phyloP scores from a whole-genome alignment of 2,329 filamentous ascomycete species.

The Bipolaris oryzae region DNA sequence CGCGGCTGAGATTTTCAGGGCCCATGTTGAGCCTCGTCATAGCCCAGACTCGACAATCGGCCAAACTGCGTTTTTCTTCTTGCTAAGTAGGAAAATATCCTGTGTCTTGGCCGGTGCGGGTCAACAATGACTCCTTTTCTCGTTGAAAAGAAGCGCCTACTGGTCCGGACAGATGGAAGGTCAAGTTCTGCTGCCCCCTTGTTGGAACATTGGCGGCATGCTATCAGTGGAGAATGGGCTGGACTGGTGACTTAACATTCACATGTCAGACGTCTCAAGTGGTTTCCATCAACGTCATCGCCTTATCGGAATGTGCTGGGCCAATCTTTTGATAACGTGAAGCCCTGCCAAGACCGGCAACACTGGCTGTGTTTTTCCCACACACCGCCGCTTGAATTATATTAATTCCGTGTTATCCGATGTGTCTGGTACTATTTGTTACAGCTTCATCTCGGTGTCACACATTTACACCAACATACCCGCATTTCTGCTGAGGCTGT shows the following conservation, averaged over 20 bases:
- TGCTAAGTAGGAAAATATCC: not conserved
- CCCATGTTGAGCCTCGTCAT: conserved; percentile 16
- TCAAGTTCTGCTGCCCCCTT: not conserved
- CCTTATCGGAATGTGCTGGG: not conserved
- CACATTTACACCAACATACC: too few relatives aligned
- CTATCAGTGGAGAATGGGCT: not conserved
- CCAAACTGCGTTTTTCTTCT: not conserved
- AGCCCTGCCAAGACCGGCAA: not conserved
- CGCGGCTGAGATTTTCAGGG: conserved; percentile 32
- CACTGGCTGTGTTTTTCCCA: not conserved
- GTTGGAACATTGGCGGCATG: not conserved
- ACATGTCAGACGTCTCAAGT: conserved; percentile 3
- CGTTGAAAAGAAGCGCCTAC: not conserved
- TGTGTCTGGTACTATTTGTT: too few relatives aligned
- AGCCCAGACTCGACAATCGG: not conserved
- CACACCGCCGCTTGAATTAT: not conserved
- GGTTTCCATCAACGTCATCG: conserved; percentile 1
- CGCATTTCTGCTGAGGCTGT: too few relatives aligned
- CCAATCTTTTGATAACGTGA: not conserved
- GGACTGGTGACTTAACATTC: not conserved
- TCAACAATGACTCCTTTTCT: not conserved
- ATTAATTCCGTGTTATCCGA: too few relatives aligned
- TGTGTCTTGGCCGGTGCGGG: not conserved
- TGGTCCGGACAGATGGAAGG: conserved; percentile 7
- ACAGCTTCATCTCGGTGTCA: too few relatives aligned